Percentiles rank a stretch among this genome's conserved stretches.
Evolutionary conservation across 2,329 filamentous ascomycete genomes (phyloP).

Genomic region (Acrodontium crateriforme): DNA sequence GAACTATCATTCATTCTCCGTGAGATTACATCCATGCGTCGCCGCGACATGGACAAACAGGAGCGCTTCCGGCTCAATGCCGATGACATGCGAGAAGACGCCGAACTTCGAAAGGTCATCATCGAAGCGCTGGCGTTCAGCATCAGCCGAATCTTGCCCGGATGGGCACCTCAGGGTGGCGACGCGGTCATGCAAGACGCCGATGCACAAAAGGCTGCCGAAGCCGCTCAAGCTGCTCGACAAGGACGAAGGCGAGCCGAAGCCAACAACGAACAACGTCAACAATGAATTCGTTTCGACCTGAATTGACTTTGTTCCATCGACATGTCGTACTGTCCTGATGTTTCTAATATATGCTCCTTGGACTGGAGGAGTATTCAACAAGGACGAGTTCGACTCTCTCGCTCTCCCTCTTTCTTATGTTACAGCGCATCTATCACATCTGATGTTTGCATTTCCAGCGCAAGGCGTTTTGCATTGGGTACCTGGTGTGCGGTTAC

Average conservation of each 20-base stretch:
- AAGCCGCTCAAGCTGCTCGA: slow-evolving; percentile 28
- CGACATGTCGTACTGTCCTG: no score
- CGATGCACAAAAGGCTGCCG: slow-evolving; percentile 34
- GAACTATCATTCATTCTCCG: slow-evolving; percentile 83
- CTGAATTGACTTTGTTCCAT: no score
- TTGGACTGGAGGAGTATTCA: no score
- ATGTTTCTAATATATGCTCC: no score
- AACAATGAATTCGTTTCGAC: no score
- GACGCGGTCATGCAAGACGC: slow-evolving; percentile 20
- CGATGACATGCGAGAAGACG: slow-evolving; percentile 63
- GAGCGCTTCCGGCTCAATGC: slow-evolving; percentile 70
- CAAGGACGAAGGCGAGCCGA: slow-evolving; percentile 14
- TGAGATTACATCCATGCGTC: slow-evolving; percentile 75
- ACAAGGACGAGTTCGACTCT: no score
- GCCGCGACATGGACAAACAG: slow-evolving; percentile 73
- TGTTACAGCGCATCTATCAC: no score
- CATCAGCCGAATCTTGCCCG: slow-evolving; percentile 53
- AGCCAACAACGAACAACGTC: slow-evolving; percentile 19
- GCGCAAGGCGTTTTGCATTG: no score
- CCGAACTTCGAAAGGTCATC: slow-evolving; percentile 60
- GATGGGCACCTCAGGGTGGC: slow-evolving; percentile 19
- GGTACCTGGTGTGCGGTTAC: no score
- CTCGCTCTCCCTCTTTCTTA: no score
- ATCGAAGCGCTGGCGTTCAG: slow-evolving; percentile 60
- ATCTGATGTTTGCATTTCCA: no score